Evolutionary conservation across 805 yeast genomes (phyloP), one percentile per base, ranked within the genome.

Genomic region (Torulaspora maleeae): DNA sequence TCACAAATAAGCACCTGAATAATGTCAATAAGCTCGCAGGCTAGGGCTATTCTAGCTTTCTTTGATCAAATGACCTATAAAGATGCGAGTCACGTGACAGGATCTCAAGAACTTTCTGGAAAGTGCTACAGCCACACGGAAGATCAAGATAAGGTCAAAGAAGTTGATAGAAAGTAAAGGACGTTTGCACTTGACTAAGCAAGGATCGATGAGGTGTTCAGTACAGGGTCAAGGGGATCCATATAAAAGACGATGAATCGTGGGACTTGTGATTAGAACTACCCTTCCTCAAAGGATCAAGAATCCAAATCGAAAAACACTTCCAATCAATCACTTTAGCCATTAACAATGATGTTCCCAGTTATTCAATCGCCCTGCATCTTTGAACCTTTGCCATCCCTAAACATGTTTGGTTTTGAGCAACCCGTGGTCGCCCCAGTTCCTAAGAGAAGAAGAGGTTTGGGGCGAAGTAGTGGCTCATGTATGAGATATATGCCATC

Each of bases 321-420:
- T 11, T 19, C 28, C 11, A 27, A 28, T 13, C 30, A 35, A 35
- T 22, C 20, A 37, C 19, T 24, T 10, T 1, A 9, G 22, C 27
- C 24, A 38, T 12, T 27, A 27, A 15, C 10, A 15, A 32, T 30
- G 30, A 58, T 59, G 62, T 58, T 53, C 40, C 43, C 51, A 12
- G 40, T 44, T 27, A 33, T 44, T 19, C 48, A 53, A 45, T 50
- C 57, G 17, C 62, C 63, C 45, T 61, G 64, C 44, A 29, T 55
- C 30, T 57, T 59, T 32, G 56, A 58, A 17, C 54, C 53, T 19
- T 46, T 53, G 38, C 61, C 62, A 27, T 45, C 45, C 7, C 45
- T 52, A 33, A 43, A 50, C 11, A 30, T 38, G 28, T 43, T 46
- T 27, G 45, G 37, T 8, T 30, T 35, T 12, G 49, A 49, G 15